Evolutionary conservation across 2,329 filamentous ascomycete genomes (phyloP), one percentile per base, ranked within the genome.

Genomic region (Cyphellophora europaea): DNA sequence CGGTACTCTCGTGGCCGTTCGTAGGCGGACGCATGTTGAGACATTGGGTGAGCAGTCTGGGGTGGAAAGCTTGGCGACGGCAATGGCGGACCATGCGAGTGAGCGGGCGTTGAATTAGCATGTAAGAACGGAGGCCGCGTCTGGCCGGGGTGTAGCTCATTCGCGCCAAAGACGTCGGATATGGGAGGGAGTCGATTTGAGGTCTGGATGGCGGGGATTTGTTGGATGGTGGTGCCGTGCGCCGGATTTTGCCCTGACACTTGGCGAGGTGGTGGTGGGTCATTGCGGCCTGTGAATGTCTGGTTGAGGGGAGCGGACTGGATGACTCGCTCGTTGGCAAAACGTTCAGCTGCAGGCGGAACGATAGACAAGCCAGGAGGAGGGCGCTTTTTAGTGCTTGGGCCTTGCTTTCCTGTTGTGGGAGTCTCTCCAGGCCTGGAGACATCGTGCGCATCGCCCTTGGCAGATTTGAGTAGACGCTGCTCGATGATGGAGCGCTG

Each of bases 231-330:
- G 14, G 84, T 89, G 1, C 80, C 87, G 53, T 79, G 85, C 13
- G 82, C 81, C 28, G 32, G 34, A 34, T 93, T 70, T 43, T 82
- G 86, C 54, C 89, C 88, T 49, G 77, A 72, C 36, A 87, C 68
- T 56, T 91, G 85, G 33, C 85, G 75, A 29, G 82, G 84, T 39
- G 84, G 63, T 0, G 83, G 82, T 4, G 80, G 74, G 50, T 87
- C 77, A 54, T 93, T 79, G 41, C 91, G 78, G 41, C 89, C 88
- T 5, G 91, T 95, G 56, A 98, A 98, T 23, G 86, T 93, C 56
- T 95, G 89, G 50, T 93, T 80, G 15, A 98, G 72, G 11, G 91
- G 91, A 5, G 91, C 91, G 3, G 91, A 98, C 61, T 98, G 91
- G 42, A 98, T 93, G 21, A 96, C 87, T 49, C 91, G 75, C 67